Percentiles rank a stretch among this genome's conserved stretches.
Evolutionary conservation across 2,329 filamentous ascomycete genomes (phyloP).

Genomic region (Fusarium phyllophilum): DNA sequence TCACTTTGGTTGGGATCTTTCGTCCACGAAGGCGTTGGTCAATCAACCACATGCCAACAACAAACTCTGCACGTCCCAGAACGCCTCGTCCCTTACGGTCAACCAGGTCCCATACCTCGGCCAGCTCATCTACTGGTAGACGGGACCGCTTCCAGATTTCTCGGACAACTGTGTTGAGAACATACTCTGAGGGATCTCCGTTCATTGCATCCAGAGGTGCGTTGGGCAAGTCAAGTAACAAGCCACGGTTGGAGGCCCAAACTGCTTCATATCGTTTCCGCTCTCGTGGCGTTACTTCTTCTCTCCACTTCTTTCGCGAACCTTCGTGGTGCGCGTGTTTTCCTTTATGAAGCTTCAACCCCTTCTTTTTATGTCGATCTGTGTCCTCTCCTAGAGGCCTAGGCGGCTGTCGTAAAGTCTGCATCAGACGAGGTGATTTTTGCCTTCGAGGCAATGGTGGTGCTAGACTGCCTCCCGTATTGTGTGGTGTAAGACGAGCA

Average conservation of each 20-base stretch:
- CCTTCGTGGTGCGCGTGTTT: conserved; percentile 83
- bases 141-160: conserved; percentile 81
- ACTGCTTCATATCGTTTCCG: conserved; percentile 85
- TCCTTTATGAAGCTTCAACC: conserved; percentile 60
- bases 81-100: conserved; percentile 65
- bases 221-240: conserved; percentile 53
- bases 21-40: conserved; percentile 83
- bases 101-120: conserved; percentile 82
- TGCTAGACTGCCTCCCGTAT: conserved; percentile 50
- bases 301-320: conserved; percentile 78
- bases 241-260: conserved; percentile 82
- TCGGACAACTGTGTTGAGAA: conserved; percentile 74
- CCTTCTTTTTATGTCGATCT: conserved; percentile 60
- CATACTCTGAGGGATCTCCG: conserved; percentile 57
- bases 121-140: conserved; percentile 73
- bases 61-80: conserved; percentile 76
- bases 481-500: conserved; percentile 60
- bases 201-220: conserved; percentile 30
- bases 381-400: conserved; percentile 64
- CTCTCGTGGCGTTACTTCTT: conserved; percentile 76
- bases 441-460: conserved; percentile 55
- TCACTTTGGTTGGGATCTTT: conserved; percentile 78
- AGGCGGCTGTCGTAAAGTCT: conserved; percentile 71
- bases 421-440: conserved; percentile 66
- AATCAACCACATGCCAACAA: conserved; percentile 84